Evolutionary conservation across 2,329 filamentous ascomycete genomes (phyloP), one percentile per base, ranked within the genome.

Genomic region (Leptosphaerulina australis): DNA sequence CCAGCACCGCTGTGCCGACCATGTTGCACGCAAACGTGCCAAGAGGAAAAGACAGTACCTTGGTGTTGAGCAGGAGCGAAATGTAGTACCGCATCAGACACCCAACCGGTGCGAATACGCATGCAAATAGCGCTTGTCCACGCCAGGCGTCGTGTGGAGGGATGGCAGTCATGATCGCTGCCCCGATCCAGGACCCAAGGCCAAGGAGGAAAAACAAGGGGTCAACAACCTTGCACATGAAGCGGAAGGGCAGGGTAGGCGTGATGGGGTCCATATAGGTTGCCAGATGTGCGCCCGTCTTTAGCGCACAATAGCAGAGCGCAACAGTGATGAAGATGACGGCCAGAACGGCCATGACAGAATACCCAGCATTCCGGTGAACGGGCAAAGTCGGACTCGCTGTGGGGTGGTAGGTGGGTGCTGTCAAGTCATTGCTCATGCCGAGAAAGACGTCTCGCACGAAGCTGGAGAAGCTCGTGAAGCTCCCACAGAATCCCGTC

Each of bases 401-500:
- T 0, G 60, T 50, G 1, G 59, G 40, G 57, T 79, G 69, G 44
- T 71, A 64, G 60, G 78, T 73, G 0, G 83, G 81, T 1, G 79
- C 75, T 0, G 82, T 77, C 9, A 95, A 74, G 56, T 88, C 81
- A 67, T 96, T 94, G 3, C 89, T 86, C 14, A 95, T 74, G 0
- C 90, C 87, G 17, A 96, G 80, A 68, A 95, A 96, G 11, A 81
- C 74, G 63, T 96, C 92, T 5, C 89, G 82, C 36, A 92, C 86
- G 68, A 96, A 95, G 15, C 87, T 85, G 0, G 91, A 96, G 73
- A 96, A 96, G 8, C 88, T 92, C 0, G 92, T 97, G 65, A 94
- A 90, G 59, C 88, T 92, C 55, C 93, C 90, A 64, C 91, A 96
- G 71, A 94, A 94, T 9, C 88, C 93, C 0, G 88, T 96, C 0